phyloP scores from a whole-genome alignment of 345 rosid species.

The Linum tenue region DNA sequence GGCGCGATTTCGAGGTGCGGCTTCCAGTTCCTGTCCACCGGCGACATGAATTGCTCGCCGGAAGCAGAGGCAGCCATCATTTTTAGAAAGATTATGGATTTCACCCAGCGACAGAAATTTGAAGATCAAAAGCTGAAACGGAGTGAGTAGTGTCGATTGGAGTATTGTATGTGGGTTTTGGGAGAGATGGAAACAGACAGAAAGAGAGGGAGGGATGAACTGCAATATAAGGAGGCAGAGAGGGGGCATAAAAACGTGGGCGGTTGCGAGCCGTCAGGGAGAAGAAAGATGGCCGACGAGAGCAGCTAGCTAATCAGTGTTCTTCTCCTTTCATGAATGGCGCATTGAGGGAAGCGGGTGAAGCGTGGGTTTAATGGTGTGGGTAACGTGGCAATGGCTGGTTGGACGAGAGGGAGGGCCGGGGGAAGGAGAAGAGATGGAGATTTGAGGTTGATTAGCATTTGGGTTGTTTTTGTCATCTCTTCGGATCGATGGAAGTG shows the following conservation, averaged over 20 bases:
- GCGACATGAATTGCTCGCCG: neutral
- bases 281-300: neutral
- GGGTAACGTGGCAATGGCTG: neutral
- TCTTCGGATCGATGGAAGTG: neutral
- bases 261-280: conserved; percentile 3
- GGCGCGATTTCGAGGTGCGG: conserved; percentile 45
- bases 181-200: neutral
- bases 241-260: neutral
- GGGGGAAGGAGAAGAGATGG: too few species aligned
- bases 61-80: neutral
- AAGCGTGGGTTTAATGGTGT: neutral
- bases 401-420: too few species aligned
- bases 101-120: too few species aligned
- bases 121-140: too few species aligned
- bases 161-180: neutral
- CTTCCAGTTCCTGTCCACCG: conserved; percentile 1
- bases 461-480: neutral
- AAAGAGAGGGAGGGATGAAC: too few species aligned
- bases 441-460: neutral
- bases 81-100: neutral
- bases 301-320: too few species aligned
- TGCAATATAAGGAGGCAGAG: neutral
- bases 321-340: too few species aligned
- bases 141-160: neutral
- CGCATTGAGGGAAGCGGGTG: too few species aligned